A percentile compares a stretch with the other conserved stretches of the same genome.
phyloP scores from a whole-genome alignment of 352 stramenopile genomes.

The Pythium brassicae region DNA sequence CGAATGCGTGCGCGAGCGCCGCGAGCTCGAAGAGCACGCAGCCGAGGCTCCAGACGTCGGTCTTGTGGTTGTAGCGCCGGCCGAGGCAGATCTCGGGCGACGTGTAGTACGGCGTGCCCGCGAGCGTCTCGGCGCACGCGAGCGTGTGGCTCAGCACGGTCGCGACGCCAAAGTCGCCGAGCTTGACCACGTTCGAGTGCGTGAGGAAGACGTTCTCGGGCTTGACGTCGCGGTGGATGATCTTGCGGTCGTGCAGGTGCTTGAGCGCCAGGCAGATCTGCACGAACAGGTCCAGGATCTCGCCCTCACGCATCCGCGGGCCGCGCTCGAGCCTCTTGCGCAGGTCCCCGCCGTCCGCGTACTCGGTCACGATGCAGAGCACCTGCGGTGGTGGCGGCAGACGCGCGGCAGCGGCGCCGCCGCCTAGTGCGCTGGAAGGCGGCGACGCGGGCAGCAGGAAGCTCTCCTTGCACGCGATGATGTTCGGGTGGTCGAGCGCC shows the following conservation, averaged over 20 bases:
- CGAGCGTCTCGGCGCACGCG: conserved; percentile 68
- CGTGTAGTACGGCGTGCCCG: conserved; percentile 89
- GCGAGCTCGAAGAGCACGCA: conserved; percentile 92
- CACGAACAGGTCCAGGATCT: conserved; percentile 56
- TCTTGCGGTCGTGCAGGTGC: conserved; percentile 78
- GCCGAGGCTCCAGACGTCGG: conserved; percentile 92
- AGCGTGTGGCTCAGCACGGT: conserved; percentile 72
- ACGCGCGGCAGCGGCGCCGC: not conserved
- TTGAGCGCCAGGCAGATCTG: conserved; percentile 76
- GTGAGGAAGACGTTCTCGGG: conserved; percentile 86
- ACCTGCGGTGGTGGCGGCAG: conserved; percentile 18
- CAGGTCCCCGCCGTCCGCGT: conserved; percentile 73
- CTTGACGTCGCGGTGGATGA: conserved; percentile 87
- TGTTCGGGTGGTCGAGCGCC: conserved; percentile 78
- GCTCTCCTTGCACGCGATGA: conserved; percentile 77
- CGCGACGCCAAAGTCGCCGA: conserved; percentile 78
- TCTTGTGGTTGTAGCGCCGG: conserved; percentile 92
- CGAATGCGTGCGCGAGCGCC: conserved; percentile 87
- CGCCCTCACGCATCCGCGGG: conserved; percentile 26
- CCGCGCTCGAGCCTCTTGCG: conserved; percentile 37
- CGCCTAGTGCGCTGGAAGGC: not conserved
- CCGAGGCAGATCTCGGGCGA: conserved; percentile 92
- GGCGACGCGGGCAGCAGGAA: conserved; percentile 36
- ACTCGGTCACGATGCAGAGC: conserved; percentile 86
- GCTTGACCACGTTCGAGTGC: conserved; percentile 53